A percentile compares a stretch with the other conserved stretches of the same genome.
Evolutionary conservation across 768 basidiomycete species (phyloP).

Genomic region (Tylopilus rubrobrunneus): DNA sequence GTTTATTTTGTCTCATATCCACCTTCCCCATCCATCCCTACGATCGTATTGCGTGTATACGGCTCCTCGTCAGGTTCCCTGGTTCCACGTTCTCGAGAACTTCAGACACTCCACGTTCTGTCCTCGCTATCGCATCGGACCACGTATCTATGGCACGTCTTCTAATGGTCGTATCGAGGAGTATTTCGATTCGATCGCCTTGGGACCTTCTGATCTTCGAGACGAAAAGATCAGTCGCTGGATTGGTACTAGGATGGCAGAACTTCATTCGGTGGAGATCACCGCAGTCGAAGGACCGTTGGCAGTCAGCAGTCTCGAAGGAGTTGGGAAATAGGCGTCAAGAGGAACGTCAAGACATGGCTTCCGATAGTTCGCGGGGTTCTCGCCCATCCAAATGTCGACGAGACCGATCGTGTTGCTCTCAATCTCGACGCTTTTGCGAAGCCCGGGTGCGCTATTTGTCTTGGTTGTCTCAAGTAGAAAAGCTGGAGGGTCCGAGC

Average conservation of each 20-base stretch:
- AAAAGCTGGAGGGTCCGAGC: conserved; percentile 56
- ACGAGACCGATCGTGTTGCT: conserved; percentile 41
- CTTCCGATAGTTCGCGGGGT: conserved; percentile 67
- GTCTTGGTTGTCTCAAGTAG: conserved; percentile 61
- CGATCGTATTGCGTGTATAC: conserved; percentile 87
- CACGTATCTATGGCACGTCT: conserved; percentile 92
- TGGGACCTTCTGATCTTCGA: conserved; percentile 75
- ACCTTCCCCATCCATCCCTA: conserved; percentile 44
- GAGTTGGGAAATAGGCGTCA: conserved; percentile 55
- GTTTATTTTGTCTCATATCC: conserved; percentile 93
- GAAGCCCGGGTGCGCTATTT: conserved; percentile 61
- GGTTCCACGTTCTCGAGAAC: conserved; percentile 84
- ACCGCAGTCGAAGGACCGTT: conserved; percentile 52
- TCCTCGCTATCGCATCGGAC: conserved; percentile 90
- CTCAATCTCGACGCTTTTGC: conserved; percentile 66
- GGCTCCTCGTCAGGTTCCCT: conserved; percentile 82
- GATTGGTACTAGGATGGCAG: conserved; percentile 94
- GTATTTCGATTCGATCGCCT: conserved; percentile 84
- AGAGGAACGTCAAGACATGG: conserved; percentile 72
- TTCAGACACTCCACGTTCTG: conserved; percentile 84
- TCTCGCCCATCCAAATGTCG: conserved; percentile 55
- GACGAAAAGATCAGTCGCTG: conserved; percentile 72
- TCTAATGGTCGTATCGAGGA: conserved; percentile 94
- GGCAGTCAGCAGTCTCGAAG: conserved; percentile 36
- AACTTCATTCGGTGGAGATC: conserved; percentile 90